These are phyloP conservation scores for Yamadazyma atmosphaerica DNA, from an alignment of 1,139 yeast species.

Conservation along the genomic window DNA sequence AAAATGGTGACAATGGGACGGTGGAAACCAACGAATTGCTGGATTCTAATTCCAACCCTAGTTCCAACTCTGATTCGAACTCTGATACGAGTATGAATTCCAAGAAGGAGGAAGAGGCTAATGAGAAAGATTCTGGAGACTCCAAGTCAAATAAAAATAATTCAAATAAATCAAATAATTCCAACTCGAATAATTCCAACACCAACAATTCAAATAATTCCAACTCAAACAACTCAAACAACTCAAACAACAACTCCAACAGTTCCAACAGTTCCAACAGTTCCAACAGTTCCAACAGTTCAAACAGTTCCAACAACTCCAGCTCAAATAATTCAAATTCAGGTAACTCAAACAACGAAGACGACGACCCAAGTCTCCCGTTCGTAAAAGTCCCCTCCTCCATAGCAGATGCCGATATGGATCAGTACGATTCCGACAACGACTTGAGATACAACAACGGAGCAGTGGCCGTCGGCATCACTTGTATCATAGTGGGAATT, in stretches of 20 bases:
- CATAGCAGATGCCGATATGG: background rate
- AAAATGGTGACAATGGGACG: constrained; percentile 1
- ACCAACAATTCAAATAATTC: too few species aligned
- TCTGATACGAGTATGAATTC: background rate
- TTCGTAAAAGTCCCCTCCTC: background rate
- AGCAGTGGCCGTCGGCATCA: constrained; percentile 9
- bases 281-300: too few species aligned
- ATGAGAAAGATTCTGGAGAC: too few species aligned
- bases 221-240: too few species aligned
- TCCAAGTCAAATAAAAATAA: too few species aligned
- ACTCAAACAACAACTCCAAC: too few species aligned
- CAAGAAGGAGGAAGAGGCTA: background rate
- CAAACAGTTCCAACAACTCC: too few species aligned
- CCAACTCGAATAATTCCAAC: background rate
- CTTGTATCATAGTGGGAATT: constrained; percentile 9
- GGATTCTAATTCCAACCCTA: constrained; percentile 1
- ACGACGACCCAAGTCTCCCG: constrained; percentile 1
- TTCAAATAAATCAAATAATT: too few species aligned
- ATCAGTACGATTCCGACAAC: constrained; percentile 9
- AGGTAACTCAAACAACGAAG: too few species aligned
- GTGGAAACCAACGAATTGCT: constrained; percentile 1
- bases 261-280: background rate
- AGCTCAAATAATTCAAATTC: too few species aligned
- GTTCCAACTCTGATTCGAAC: background rate
- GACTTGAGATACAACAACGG: constrained; percentile 10